Evolutionary conservation across 257 asterid species (phyloP).

Genomic region (Verbena officinalis): DNA sequence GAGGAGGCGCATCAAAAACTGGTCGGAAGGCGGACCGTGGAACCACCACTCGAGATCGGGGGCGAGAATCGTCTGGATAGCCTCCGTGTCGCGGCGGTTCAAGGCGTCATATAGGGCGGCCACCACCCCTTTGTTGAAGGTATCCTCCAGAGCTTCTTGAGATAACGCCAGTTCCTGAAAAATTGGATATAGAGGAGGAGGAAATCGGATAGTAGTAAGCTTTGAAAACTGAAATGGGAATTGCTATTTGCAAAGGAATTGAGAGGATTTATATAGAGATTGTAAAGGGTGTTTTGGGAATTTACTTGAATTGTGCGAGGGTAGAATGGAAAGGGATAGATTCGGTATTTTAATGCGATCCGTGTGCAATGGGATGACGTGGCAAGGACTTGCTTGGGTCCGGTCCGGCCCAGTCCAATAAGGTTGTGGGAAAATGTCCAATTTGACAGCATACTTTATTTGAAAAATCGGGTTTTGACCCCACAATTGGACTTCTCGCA

Average conservation of each 20-base stretch:
- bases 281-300: slow-evolving; percentile 17
- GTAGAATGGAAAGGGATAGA: neutral
- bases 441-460: neutral
- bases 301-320: neutral
- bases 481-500: too few relatives aligned
- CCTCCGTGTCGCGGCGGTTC: slow-evolving; percentile 55
- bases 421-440: neutral
- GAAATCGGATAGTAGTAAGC: too few relatives aligned
- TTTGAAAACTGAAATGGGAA: neutral
- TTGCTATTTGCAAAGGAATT: neutral
- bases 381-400: neutral
- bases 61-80: slow-evolving; percentile 61
- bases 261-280: slow-evolving; percentile 15
- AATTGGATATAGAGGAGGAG: neutral
- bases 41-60: slow-evolving; percentile 91
- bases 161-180: slow-evolving; percentile 55
- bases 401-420: neutral
- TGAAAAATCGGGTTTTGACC: too few relatives aligned
- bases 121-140: slow-evolving; percentile 61
- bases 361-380: neutral
- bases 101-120: slow-evolving; percentile 87
- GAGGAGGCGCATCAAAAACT: slow-evolving; percentile 65
- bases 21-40: slow-evolving; percentile 82
- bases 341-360: too few relatives aligned
- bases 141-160: slow-evolving; percentile 65